Base-by-base conservation (phyloP, 1,139 yeast genomes). In the Wickerhamomyces sp. region DNA sequence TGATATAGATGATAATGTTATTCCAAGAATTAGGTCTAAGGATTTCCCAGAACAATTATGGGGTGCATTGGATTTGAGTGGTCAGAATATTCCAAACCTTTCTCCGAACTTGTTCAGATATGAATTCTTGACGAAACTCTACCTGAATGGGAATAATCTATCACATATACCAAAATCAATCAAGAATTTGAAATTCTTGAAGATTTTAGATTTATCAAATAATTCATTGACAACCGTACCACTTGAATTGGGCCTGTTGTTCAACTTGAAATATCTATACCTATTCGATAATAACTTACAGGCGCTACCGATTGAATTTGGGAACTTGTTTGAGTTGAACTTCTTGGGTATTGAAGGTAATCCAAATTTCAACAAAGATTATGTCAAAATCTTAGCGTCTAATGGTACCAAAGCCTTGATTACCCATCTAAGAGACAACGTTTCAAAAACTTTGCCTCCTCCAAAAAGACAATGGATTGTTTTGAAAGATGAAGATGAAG, bases 321-420 rank as follows among this genome's bases (percentile, higher is more conserved):
- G 99, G 34, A 84, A 83, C 58, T 72, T 94, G 52, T 86, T 83
- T 62, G 95, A 89, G 58, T 73, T 94, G 52, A 85, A 87, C 55
- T 84, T 91, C 61, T 68, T 94, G 46, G 99, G 99, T 36, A 73
- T 93, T 44, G 98, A 93, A 64, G 99, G 99, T 2, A 94, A 94
- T 62, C 91, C 95, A 8, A 51, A 47, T 39, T 67, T 93, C 56
- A 87, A 84, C 57, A 73, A 75, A 48, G 79, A 76, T 37, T 65
- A 79, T 46, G 79, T 89, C 44, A 78, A 82, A 53, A 75, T 85
- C 32, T 63, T 93, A 47, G 81, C 95, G 1, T 86, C 84, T 54
- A 83, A 81, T 51, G 98, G 99, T 11, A 87, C 96, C 7, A 79
- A 86, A 50, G 95, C 90, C 8, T 75, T 94, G 49, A 80, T 93